Percentiles rank a stretch among this genome's conserved stretches.
phyloP scores from a whole-genome alignment of 805 yeast species.

The Clavispora fructus region DNA sequence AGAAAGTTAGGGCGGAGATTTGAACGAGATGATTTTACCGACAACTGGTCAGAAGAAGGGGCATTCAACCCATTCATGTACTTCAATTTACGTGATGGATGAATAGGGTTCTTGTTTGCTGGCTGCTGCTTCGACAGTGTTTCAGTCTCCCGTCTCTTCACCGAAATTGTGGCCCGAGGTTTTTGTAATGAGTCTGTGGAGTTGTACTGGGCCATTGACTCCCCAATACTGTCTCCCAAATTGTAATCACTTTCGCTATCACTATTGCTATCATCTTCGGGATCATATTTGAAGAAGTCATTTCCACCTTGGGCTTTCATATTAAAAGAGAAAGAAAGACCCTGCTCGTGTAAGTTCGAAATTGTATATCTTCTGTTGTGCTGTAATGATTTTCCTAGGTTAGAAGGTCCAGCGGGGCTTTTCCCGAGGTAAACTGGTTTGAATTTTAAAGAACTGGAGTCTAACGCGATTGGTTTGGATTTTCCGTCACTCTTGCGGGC shows the following conservation, averaged over 20 bases:
- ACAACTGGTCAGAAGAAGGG: slow-evolving; percentile 21
- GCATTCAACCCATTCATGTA: slow-evolving; percentile 1
- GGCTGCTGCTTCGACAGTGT: neutral
- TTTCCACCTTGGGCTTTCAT: slow-evolving; percentile 54
- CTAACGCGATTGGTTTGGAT: slow-evolving; percentile 6
- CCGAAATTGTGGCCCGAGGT: neutral
- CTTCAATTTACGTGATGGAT: slow-evolving; percentile 2
- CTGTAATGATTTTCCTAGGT: slow-evolving; percentile 14
- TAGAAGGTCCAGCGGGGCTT: slow-evolving; percentile 5
- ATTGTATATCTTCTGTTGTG: slow-evolving; percentile 44
- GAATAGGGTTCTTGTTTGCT: neutral
- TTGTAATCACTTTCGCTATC: slow-evolving; percentile 19
- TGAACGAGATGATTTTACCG: slow-evolving; percentile 29
- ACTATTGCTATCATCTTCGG: slow-evolving; percentile 20
- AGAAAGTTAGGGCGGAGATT: slow-evolving; percentile 58
- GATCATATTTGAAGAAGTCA: slow-evolving; percentile 21
- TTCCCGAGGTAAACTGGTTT: slow-evolving; percentile 21
- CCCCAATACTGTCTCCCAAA: slow-evolving; percentile 4
- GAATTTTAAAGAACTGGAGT: slow-evolving; percentile 17
- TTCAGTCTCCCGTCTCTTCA: neutral
- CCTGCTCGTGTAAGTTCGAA: slow-evolving; percentile 68
- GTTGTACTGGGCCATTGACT: neutral
- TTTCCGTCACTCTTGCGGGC: slow-evolving; percentile 3
- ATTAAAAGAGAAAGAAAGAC: slow-evolving; percentile 60
- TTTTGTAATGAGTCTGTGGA: neutral